Evolutionary conservation across 495 filamentous ascomycete species (phyloP).

Genomic region (Hypoxylon fragiforme): DNA sequence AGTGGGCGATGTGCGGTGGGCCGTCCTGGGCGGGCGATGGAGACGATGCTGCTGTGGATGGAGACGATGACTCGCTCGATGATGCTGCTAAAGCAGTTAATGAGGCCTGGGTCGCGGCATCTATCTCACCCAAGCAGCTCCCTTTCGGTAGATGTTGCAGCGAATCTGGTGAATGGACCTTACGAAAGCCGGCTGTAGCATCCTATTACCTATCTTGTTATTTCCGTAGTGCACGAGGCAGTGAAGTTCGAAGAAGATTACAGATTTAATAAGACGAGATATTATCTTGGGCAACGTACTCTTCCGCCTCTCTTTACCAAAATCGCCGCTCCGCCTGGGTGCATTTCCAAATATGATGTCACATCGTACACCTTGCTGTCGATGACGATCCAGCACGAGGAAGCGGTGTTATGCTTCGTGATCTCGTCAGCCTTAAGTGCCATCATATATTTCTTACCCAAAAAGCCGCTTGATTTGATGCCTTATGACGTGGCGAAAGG

Average conservation of each 20-base stretch:
- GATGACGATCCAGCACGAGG: slow-evolving; percentile 71
- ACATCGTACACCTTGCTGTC: slow-evolving; percentile 75
- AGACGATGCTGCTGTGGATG: neutral
- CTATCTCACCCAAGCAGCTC: slow-evolving; percentile 68
- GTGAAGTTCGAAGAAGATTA: neutral
- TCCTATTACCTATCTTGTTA: slow-evolving; percentile 49
- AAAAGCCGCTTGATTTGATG: no score
- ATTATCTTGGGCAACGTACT: slow-evolving; percentile 8
- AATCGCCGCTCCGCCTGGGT: slow-evolving; percentile 69
- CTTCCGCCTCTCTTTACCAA: slow-evolving; percentile 66
- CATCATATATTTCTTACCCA: neutral
- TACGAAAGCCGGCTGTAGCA: slow-evolving; percentile 70
- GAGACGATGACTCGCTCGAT: slow-evolving; percentile 31
- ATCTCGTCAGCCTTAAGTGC: slow-evolving; percentile 45
- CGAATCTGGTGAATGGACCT: slow-evolving; percentile 65
- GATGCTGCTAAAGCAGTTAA: slow-evolving; percentile 1
- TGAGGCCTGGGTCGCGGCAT: slow-evolving; percentile 58
- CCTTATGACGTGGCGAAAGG: no score
- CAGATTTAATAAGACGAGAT: neutral
- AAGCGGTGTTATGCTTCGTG: slow-evolving; percentile 64
- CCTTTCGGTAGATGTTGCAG: slow-evolving; percentile 60
- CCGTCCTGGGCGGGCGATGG: neutral
- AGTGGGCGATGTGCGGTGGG: slow-evolving; percentile 47
- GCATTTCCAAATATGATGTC: slow-evolving; percentile 69
- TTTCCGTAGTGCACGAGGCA: neutral